phyloP scores from a whole-genome alignment of 345 rosid genomes.

The Conringia planisiliqua region DNA sequence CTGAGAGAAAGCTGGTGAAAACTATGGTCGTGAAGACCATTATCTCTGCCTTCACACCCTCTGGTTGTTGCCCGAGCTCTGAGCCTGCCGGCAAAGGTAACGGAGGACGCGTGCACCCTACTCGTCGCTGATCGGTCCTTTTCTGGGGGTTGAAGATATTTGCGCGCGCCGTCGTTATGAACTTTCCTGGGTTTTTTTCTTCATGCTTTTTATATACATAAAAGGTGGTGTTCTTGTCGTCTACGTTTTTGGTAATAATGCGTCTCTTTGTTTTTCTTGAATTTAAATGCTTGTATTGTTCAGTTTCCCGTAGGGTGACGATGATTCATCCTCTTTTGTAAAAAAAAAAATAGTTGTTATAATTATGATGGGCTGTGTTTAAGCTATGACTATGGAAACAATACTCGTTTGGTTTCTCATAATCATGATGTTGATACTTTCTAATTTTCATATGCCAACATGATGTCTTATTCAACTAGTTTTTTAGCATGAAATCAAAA shows the following conservation, averaged over 20 bases:
- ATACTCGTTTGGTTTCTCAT: background rate
- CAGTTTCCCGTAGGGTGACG: background rate
- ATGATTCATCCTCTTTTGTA: background rate
- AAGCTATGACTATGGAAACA: background rate
- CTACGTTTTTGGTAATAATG: background rate
- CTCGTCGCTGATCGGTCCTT: background rate
- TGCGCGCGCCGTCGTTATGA: background rate
- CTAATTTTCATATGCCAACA: background rate
- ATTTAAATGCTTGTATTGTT: background rate
- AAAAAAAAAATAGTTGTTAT: background rate
- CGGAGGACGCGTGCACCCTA: conserved; percentile 13
- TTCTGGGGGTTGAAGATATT: background rate
- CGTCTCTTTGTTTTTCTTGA: background rate
- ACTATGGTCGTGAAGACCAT: conserved; percentile 24
- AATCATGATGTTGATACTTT: background rate
- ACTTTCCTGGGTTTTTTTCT: background rate
- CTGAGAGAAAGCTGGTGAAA: conserved; percentile 24
- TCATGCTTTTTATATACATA: background rate
- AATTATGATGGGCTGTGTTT: background rate
- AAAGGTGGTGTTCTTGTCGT: background rate
- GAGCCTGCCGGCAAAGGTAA: background rate
- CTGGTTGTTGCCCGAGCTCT: conserved; percentile 3
- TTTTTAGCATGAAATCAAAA: background rate
- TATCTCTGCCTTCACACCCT: conserved; percentile 10
- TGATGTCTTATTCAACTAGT: background rate